These are phyloP conservation scores for Jaminaea rosea DNA, from an alignment of 1,284 basidiomycete species.

Conservation along the genomic window DNA sequence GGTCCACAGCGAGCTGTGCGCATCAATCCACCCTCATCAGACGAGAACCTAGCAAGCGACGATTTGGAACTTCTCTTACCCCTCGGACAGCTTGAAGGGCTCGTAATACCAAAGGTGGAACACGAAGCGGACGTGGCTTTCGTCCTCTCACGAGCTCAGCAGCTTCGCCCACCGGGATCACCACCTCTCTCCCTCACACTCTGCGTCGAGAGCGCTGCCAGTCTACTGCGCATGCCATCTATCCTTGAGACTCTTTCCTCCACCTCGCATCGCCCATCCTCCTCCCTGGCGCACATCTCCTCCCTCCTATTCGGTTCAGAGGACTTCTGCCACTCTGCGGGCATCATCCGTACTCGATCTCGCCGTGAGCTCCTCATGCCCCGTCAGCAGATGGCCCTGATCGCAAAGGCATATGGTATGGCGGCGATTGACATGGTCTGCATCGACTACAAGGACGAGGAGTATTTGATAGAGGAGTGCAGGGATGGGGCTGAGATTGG, in stretches of 20 bases:
- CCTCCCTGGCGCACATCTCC: slow-evolving; percentile 10
- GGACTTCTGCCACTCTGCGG: slow-evolving; percentile 66
- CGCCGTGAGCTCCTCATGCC: slow-evolving; percentile 72
- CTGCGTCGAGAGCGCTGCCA: slow-evolving; percentile 36
- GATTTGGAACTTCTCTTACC: slow-evolving; percentile 41
- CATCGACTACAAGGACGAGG: slow-evolving; percentile 72
- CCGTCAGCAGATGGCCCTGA: slow-evolving; percentile 71
- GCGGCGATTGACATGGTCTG: slow-evolving; percentile 90
- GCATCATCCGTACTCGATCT: slow-evolving; percentile 66
- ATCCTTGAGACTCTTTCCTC: slow-evolving; percentile 18
- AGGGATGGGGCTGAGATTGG: slow-evolving; percentile 53
- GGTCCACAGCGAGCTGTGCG: slow-evolving; percentile 34
- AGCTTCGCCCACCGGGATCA: slow-evolving; percentile 4
- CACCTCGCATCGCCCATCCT: slow-evolving; percentile 14
- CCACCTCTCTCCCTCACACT: slow-evolving; percentile 26
- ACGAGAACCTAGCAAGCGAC: slow-evolving; percentile 16
- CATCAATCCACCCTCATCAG: slow-evolving; percentile 39
- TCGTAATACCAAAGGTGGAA: slow-evolving; percentile 44
- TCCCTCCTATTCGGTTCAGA: slow-evolving; percentile 40
- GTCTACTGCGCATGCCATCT: slow-evolving; percentile 25
- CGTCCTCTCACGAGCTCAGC: slow-evolving; percentile 20
- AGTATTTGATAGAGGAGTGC: slow-evolving; percentile 65
- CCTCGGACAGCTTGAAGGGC: slow-evolving; percentile 13
- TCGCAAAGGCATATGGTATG: slow-evolving; percentile 73
- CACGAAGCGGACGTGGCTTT: slow-evolving; percentile 23